Percentiles rank a stretch among this genome's conserved stretches.
Evolutionary conservation across 768 basidiomycete species (phyloP).

Genomic region (Termitomyces sp.): DNA sequence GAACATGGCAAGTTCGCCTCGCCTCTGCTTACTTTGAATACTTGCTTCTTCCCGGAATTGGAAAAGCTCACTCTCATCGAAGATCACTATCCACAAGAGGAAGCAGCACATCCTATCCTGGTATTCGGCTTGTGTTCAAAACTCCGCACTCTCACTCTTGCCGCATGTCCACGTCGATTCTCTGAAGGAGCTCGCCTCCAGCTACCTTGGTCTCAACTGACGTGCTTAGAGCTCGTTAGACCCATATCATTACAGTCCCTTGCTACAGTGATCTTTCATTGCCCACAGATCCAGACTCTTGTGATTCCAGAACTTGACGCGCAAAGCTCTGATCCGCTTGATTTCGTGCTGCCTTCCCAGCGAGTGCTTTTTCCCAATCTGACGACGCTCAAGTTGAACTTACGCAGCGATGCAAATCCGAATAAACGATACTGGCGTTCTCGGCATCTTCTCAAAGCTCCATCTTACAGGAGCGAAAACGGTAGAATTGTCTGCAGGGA

Average conservation of each 20-base stretch:
- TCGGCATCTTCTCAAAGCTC: background rate
- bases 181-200: background rate
- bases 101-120: background rate
- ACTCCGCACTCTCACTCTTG: background rate
- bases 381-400: background rate
- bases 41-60: background rate
- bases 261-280: background rate
- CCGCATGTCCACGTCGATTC: background rate
- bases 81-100: background rate
- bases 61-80: background rate
- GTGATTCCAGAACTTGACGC: background rate
- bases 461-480: background rate
- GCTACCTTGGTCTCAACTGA: background rate
- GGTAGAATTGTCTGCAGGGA: background rate
- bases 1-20: background rate
- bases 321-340: background rate
- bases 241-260: background rate
- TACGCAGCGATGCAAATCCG: background rate
- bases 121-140: background rate
- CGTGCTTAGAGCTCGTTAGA: background rate
- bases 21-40: background rate
- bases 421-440: background rate
- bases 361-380: background rate
- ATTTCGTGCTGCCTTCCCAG: background rate
- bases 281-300: background rate